phyloP scores from a whole-genome alignment of 805 yeast species.

The Debaryomyces hansenii region DNA sequence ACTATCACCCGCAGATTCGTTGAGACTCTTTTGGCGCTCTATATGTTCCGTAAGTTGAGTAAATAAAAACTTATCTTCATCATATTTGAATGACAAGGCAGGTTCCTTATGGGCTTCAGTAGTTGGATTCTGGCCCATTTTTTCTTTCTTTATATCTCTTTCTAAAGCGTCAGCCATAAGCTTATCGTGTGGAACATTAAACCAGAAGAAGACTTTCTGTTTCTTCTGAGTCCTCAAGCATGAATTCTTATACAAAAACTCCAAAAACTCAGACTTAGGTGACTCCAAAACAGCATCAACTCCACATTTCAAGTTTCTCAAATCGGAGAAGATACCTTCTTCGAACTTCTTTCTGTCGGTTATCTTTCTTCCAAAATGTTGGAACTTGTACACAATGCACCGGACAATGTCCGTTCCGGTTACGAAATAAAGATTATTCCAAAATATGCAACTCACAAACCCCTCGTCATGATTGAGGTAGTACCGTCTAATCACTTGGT shows the following conservation, averaged over 20 bases:
- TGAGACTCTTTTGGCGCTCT: constrained; percentile 7
- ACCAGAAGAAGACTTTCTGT: constrained; percentile 96
- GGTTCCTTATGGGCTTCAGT: constrained; percentile 77
- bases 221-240: constrained; percentile 94
- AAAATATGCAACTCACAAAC: constrained; percentile 86
- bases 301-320: constrained; percentile 83
- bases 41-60: constrained; percentile 53
- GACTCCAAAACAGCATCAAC: constrained; percentile 83
- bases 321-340: constrained; percentile 92
- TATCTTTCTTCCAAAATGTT: constrained; percentile 84
- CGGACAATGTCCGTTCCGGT: constrained; percentile 97
- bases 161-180: constrained; percentile 91
- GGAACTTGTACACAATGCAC: constrained; percentile 83
- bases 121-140: constrained; percentile 59
- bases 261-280: constrained; percentile 82
- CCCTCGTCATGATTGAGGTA: constrained; percentile 86
- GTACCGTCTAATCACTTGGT: constrained; percentile 83
- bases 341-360: constrained; percentile 90
- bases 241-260: constrained; percentile 78
- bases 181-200: constrained; percentile 90
- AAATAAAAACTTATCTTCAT: constrained; percentile 48
- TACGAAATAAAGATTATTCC: constrained; percentile 86
- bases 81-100: constrained; percentile 71
- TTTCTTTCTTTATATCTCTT: constrained; percentile 83
- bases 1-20: constrained; percentile 5